A percentile compares a stretch with the other conserved stretches of the same genome.
These are phyloP conservation scores for Cyphellophora attinorum DNA, from an alignment of 2,329 filamentous ascomycete species.

Conservation along the genomic window DNA sequence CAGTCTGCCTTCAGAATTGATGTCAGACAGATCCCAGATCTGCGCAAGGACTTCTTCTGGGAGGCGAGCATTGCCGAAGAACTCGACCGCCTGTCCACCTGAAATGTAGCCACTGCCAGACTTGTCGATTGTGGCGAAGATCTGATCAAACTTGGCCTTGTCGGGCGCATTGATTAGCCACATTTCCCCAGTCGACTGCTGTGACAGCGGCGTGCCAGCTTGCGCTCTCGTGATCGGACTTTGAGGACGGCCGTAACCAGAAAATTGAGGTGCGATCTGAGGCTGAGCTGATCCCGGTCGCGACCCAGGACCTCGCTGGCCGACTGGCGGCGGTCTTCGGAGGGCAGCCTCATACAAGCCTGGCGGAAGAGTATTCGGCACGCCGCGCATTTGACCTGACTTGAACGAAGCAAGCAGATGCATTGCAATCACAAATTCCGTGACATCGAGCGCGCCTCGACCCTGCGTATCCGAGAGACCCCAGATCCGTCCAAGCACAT, in stretches of 20 bases:
- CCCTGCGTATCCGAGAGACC: constrained; percentile 89
- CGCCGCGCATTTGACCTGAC: constrained; percentile 64
- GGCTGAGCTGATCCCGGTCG: constrained; percentile 54
- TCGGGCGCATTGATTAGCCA: constrained; percentile 80
- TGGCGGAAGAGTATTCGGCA: constrained; percentile 73
- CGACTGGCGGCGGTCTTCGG: constrained; percentile 49
- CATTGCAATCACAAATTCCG: constrained; percentile 98
- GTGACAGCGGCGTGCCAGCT: constrained; percentile 42
- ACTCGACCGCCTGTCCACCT: constrained; percentile 87
- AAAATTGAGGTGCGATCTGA: constrained; percentile 29
- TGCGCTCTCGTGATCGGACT: constrained; percentile 46
- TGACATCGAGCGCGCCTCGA: constrained; percentile 72
- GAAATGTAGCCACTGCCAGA: constrained; percentile 72
- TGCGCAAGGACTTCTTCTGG: constrained; percentile 82
- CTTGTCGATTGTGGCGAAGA: constrained; percentile 78
- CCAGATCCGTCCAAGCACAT: constrained; percentile 91
- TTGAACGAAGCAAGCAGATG: constrained; percentile 89
- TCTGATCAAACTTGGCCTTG: constrained; percentile 76
- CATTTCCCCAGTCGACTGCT: constrained; percentile 48
- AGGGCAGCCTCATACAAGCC: constrained; percentile 85
- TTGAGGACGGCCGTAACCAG: constrained; percentile 38
- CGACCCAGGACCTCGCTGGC: constrained; percentile 42
- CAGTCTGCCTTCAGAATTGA: constrained; percentile 78
- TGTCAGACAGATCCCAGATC: constrained; percentile 95
- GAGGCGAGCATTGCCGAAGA: constrained; percentile 85